Percentiles rank a stretch among this genome's conserved stretches.
These are phyloP conservation scores for Lactarius sanguifluus DNA, from an alignment of 768 basidiomycete genomes.

Conservation along the genomic window DNA sequence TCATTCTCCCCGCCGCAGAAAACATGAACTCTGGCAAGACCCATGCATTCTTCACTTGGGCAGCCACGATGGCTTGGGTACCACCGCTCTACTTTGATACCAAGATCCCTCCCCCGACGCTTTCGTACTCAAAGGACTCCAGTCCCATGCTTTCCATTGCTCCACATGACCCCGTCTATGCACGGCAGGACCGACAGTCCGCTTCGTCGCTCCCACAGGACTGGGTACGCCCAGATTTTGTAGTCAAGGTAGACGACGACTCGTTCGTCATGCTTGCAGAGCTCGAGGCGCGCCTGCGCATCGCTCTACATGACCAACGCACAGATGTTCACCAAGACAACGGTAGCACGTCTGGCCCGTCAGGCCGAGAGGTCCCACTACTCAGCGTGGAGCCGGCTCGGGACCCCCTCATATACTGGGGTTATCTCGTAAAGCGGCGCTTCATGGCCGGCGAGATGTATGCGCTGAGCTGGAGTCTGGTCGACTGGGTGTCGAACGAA, in stretches of 20 bases:
- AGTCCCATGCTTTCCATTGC: slow-evolving; percentile 59
- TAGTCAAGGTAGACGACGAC: slow-evolving; percentile 95
- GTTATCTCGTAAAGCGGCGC: slow-evolving; percentile 84
- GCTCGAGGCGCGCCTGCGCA: slow-evolving; percentile 82
- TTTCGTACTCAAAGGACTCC: slow-evolving; percentile 67
- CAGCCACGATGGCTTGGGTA: slow-evolving; percentile 86
- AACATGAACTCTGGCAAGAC: slow-evolving; percentile 98
- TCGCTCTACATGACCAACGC: slow-evolving; percentile 57
- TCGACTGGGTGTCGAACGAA: slow-evolving; percentile 83
- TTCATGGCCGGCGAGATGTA: slow-evolving; percentile 98
- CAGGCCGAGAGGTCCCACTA: background rate
- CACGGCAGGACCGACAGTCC: slow-evolving; percentile 49
- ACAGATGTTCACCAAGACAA: background rate
- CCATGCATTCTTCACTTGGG: slow-evolving; percentile 91
- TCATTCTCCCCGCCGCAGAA: slow-evolving; percentile 79
- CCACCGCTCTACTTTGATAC: slow-evolving; percentile 66
- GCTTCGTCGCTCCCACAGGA: slow-evolving; percentile 46
- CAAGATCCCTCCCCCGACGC: slow-evolving; percentile 45
- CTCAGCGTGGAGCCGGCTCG: slow-evolving; percentile 31
- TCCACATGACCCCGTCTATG: slow-evolving; percentile 65
- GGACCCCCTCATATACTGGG: slow-evolving; percentile 85
- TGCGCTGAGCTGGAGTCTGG: slow-evolving; percentile 84
- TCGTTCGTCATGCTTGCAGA: slow-evolving; percentile 94
- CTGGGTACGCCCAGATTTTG: slow-evolving; percentile 88
- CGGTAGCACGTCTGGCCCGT: background rate